phyloP scores from a whole-genome alignment of 2,329 filamentous ascomycete species.

The Iodosphaeria phyllophila region DNA sequence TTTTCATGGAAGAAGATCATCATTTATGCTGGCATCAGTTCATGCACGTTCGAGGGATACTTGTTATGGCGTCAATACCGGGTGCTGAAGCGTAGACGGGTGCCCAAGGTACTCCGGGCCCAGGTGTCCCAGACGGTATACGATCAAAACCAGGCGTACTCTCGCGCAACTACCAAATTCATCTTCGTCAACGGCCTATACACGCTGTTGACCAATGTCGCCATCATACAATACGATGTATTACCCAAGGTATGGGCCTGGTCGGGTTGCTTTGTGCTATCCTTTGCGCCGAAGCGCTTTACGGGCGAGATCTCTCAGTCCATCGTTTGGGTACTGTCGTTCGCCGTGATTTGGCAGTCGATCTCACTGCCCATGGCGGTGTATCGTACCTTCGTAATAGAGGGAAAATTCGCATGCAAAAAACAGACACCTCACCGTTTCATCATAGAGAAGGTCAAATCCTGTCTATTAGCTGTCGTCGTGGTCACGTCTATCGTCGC shows the following conservation, averaged over 20 bases:
- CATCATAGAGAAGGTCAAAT: slow-evolving; percentile 80
- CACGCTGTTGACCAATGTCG: slow-evolving; percentile 72
- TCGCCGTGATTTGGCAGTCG: slow-evolving; percentile 64
- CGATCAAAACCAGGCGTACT: slow-evolving; percentile 91
- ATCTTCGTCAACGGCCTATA: slow-evolving; percentile 65
- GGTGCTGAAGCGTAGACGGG: slow-evolving; percentile 59
- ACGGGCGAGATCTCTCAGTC: slow-evolving; percentile 87
- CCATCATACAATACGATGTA: slow-evolving; percentile 77
- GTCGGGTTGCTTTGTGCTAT: slow-evolving; percentile 56
- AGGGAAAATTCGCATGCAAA: slow-evolving; percentile 97
- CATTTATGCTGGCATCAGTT: slow-evolving; percentile 79
- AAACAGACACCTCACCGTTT: slow-evolving; percentile 88
- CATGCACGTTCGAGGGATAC: slow-evolving; percentile 80
- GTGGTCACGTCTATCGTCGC: slow-evolving; percentile 78
- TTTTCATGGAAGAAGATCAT: slow-evolving; percentile 98
- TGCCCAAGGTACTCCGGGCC: slow-evolving; percentile 71
- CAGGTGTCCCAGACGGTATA: slow-evolving; percentile 83
- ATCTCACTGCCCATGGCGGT: slow-evolving; percentile 66
- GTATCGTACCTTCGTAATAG: slow-evolving; percentile 89
- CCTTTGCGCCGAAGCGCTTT: slow-evolving; percentile 60
- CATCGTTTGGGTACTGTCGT: slow-evolving; percentile 77
- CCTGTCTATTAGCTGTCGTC: slow-evolving; percentile 60
- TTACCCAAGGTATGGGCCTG: slow-evolving; percentile 80
- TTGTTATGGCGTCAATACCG: slow-evolving; percentile 81
- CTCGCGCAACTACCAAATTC: slow-evolving; percentile 88